phyloP scores from a whole-genome alignment of 2,329 filamentous ascomycete genomes.

The Pseudocercospora cruenta region DNA sequence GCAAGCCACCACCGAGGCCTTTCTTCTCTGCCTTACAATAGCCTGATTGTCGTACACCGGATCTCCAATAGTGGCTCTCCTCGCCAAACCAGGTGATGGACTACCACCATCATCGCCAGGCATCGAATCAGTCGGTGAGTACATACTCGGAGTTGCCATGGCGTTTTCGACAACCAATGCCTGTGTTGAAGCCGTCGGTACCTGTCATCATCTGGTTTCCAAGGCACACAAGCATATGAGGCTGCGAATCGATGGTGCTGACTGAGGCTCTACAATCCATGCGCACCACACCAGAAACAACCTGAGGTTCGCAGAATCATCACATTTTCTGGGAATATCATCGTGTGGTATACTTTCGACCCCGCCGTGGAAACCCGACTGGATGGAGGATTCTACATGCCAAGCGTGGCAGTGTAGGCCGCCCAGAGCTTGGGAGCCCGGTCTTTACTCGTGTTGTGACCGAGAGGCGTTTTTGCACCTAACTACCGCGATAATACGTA shows the following conservation, averaged over 20 bases:
- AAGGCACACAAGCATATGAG: slow-evolving; percentile 17
- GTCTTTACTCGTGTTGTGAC: neutral
- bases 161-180: slow-evolving; percentile 8
- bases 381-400: neutral
- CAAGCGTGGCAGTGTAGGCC: slow-evolving; percentile 5
- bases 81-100: slow-evolving; percentile 13
- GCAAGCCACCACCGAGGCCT: slow-evolving; percentile 8
- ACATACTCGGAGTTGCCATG: slow-evolving; percentile 13
- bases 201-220: slow-evolving; percentile 8
- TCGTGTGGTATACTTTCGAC: neutral
- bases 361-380: neutral
- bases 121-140: slow-evolving; percentile 10
- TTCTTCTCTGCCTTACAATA: slow-evolving; percentile 19
- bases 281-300: neutral
- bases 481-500: neutral
- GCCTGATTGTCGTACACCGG: slow-evolving; percentile 22
- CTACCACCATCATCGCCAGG: slow-evolving; percentile 8
- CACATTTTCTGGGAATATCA: neutral
- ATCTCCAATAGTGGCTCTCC: slow-evolving; percentile 26
- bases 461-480: neutral
- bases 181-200: neutral
- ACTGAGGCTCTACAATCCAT: neutral
- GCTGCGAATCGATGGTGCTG: neutral
- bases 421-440: neutral
- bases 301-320: neutral